Conservation (phyloP, 1,284 basidiomycete genomes). For the Pseudozyma tsukubaensis region DNA sequence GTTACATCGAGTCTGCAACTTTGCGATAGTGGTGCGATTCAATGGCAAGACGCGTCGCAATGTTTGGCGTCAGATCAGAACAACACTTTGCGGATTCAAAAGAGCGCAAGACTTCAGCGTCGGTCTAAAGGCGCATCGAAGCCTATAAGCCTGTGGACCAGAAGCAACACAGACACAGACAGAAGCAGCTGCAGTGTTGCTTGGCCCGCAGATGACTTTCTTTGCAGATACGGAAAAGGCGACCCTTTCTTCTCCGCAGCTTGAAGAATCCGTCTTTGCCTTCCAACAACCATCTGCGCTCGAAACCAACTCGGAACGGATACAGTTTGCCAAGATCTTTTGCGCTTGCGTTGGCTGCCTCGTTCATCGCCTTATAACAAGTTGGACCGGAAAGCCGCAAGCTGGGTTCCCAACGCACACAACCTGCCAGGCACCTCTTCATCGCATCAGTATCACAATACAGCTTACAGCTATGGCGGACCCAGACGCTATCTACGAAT, state of each 20-base stretch:
- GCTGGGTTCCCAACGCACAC: too few species aligned
- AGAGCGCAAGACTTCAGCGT: background rate
- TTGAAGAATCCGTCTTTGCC: background rate
- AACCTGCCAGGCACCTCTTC: too few species aligned
- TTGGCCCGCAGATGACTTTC: too few species aligned
- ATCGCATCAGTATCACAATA: too few species aligned
- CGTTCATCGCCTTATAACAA: too few species aligned
- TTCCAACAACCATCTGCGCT: background rate
- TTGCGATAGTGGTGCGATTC: too few species aligned
- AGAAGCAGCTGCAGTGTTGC: too few species aligned
- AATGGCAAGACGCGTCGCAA: conserved; percentile 1
- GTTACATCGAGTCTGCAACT: background rate
- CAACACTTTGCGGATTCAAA: conserved; percentile 10
- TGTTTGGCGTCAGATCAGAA: conserved; percentile 8
- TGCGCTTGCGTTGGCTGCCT: too few species aligned
- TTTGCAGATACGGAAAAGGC: background rate
- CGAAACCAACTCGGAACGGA: too few species aligned
- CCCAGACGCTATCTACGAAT: conserved; percentile 44
- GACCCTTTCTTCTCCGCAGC: conserved; percentile 1
- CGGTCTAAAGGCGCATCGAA: conserved; percentile 1
- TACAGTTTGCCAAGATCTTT: too few species aligned
- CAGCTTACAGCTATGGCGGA: conserved; percentile 37
- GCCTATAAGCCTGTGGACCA: background rate
- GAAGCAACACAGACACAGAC: background rate
- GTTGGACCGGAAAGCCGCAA: too few species aligned